Evolutionary conservation across 2,329 filamentous ascomycete species (phyloP).

Genomic region (Pestalotiopsis sp.): DNA sequence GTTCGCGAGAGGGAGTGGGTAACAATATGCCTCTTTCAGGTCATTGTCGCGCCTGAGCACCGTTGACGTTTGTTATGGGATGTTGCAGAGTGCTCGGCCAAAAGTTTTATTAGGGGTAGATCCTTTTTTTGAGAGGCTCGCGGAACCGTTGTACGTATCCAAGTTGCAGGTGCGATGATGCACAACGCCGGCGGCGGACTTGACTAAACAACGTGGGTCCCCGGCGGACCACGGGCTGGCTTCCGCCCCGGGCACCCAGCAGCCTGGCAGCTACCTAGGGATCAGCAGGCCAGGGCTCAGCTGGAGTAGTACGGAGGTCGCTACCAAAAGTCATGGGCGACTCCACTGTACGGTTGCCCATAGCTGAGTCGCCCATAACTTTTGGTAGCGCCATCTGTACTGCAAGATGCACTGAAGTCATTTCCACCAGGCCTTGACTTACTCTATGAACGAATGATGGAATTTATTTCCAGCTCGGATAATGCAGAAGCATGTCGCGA

Average conservation of each 20-base stretch:
- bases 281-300: neutral
- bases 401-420: too few species aligned
- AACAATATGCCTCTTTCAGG: neutral
- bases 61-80: neutral
- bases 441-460: too few species aligned
- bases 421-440: too few species aligned
- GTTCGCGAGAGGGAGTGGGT: too few species aligned
- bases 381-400: too few species aligned
- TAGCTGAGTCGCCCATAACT: too few species aligned
- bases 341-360: too few species aligned
- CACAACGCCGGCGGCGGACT: conserved; percentile 3
- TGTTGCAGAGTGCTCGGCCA: neutral
- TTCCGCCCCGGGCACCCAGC: neutral
- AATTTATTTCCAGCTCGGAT: too few species aligned
- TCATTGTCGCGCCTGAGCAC: neutral
- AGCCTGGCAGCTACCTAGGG: neutral
- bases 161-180: neutral
- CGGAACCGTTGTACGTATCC: neutral
- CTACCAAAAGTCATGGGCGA: too few species aligned
- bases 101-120: neutral
- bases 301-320: neutral
- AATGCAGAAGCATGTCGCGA: too few species aligned
- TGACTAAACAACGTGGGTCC: neutral
- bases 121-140: neutral
- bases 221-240: neutral